A percentile compares a stretch with the other conserved stretches of the same genome.
Conservation (phyloP, 768 basidiomycete species). For the Tricholoma bakamatsutake region DNA sequence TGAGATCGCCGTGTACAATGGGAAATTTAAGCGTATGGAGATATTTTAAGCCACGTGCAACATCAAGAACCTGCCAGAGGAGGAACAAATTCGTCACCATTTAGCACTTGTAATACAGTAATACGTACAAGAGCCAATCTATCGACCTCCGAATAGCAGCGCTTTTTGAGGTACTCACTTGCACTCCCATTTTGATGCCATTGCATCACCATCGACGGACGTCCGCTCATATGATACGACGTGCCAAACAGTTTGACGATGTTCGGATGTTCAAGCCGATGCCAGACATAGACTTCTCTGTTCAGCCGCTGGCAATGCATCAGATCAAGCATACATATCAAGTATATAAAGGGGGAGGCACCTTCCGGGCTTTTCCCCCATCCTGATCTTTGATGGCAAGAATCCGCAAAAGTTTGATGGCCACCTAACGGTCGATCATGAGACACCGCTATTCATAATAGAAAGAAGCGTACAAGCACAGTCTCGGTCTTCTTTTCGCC, state of each 20-base stretch:
- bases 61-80: constrained; percentile 31
- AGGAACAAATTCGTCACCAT: not conserved
- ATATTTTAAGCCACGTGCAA: constrained; percentile 37
- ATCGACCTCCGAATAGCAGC: constrained; percentile 19
- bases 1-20: constrained; percentile 27
- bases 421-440: constrained; percentile 27
- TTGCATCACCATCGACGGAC: constrained; percentile 36
- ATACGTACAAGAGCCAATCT: constrained; percentile 31
- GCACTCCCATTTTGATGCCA: constrained; percentile 47
- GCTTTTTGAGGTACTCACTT: constrained; percentile 31
- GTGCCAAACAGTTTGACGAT: constrained; percentile 44
- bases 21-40: constrained; percentile 34
- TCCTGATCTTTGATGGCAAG: constrained; percentile 24
- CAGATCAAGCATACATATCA: not conserved
- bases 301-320: constrained; percentile 31
- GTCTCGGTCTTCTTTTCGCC: constrained; percentile 6
- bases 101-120: not conserved
- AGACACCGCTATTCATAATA: not conserved
- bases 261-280: constrained; percentile 41
- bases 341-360: not conserved
- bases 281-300: constrained; percentile 42
- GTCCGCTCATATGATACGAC: constrained; percentile 31
- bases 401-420: constrained; percentile 40
- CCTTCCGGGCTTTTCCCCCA: constrained; percentile 33
- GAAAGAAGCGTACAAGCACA: not conserved